Percentiles rank a stretch among this genome's conserved stretches.
Conservation (phyloP, 108 stramenopile genomes). For the Chaetoceros muelleri region DNA sequence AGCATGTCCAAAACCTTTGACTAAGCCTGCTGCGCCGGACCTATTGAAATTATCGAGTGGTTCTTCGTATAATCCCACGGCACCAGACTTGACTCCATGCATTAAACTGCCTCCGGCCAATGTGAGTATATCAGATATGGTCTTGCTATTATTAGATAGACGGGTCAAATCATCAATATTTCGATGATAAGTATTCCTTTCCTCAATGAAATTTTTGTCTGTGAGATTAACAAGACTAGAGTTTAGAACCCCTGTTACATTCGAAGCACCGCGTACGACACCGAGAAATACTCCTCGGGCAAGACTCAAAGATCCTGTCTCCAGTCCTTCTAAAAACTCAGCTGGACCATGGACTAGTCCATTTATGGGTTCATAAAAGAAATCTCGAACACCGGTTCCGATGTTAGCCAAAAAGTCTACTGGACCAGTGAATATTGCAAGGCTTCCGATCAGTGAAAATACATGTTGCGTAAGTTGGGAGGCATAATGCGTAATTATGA, state of each 20-base stretch:
- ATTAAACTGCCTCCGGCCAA: slow-evolving; percentile 59
- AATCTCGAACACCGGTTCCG: slow-evolving; percentile 67
- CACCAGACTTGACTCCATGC: slow-evolving; percentile 53
- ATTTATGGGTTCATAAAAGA: slow-evolving; percentile 80
- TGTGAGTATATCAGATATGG: slow-evolving; percentile 44
- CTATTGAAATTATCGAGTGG: slow-evolving; percentile 59
- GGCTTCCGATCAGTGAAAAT: slow-evolving; percentile 53
- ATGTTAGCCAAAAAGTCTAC: slow-evolving; percentile 79
- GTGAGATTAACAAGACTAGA: slow-evolving; percentile 57
- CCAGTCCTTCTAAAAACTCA: slow-evolving; percentile 68
- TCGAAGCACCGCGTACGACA: slow-evolving; percentile 60
- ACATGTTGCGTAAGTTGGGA: slow-evolving; percentile 74
- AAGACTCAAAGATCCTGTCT: slow-evolving; percentile 59
- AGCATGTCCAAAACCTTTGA: slow-evolving; percentile 67
- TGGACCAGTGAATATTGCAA: slow-evolving; percentile 67
- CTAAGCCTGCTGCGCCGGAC: slow-evolving; percentile 59
- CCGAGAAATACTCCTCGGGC: slow-evolving; percentile 75
- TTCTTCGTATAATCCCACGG: slow-evolving; percentile 60
- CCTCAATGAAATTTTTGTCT: slow-evolving; percentile 69
- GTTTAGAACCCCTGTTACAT: slow-evolving; percentile 66
- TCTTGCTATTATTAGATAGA: slow-evolving; percentile 22
- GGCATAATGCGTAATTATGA: slow-evolving; percentile 64
- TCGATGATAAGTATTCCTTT: slow-evolving; percentile 61
- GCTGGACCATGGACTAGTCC: slow-evolving; percentile 58
- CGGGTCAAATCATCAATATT: slow-evolving; percentile 51